phyloP scores from a whole-genome alignment of 2,329 filamentous ascomycete species.

The Aaosphaeria pasadenensis region DNA sequence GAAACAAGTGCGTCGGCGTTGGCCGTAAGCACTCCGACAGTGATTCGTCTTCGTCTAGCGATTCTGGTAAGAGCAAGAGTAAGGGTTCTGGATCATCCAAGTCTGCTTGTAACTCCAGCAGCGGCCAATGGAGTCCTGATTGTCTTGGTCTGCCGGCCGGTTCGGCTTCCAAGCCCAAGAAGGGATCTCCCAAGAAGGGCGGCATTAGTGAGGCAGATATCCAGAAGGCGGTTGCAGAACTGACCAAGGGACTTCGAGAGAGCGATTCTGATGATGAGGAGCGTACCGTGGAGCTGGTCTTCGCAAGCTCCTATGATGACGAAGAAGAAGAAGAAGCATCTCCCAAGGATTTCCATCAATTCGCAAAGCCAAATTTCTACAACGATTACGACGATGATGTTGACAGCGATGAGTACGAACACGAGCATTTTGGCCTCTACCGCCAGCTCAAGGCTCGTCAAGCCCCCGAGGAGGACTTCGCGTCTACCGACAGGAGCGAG shows the following conservation, averaged over 20 bases:
- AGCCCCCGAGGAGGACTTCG: neutral
- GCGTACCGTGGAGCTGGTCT: neutral
- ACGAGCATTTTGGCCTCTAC: neutral
- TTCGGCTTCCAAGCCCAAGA: neutral
- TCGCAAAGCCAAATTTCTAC: neutral
- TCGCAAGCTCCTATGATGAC: neutral
- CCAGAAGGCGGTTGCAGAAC: neutral
- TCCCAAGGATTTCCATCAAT: neutral
- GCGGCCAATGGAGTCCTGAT: slow-evolving; percentile 14
- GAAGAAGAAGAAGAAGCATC: neutral
- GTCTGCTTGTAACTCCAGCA: slow-evolving; percentile 3
- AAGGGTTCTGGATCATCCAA: neutral
- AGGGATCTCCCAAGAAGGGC: neutral
- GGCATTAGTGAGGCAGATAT: neutral
- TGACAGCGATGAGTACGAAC: neutral
- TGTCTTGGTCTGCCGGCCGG: neutral
- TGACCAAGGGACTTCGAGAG: neutral
- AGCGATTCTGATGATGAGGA: neutral
- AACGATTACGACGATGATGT: neutral
- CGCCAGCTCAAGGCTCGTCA: slow-evolving; percentile 1
- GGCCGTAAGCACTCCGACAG: slow-evolving; percentile 13
- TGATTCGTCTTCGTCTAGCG: slow-evolving; percentile 4
- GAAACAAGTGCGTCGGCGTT: slow-evolving; percentile 15
- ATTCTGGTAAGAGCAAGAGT: neutral
- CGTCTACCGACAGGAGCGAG: neutral